These are phyloP conservation scores for Paramyrothecium roridum DNA, from an alignment of 2,329 filamentous ascomycete genomes.

Conservation along the genomic window DNA sequence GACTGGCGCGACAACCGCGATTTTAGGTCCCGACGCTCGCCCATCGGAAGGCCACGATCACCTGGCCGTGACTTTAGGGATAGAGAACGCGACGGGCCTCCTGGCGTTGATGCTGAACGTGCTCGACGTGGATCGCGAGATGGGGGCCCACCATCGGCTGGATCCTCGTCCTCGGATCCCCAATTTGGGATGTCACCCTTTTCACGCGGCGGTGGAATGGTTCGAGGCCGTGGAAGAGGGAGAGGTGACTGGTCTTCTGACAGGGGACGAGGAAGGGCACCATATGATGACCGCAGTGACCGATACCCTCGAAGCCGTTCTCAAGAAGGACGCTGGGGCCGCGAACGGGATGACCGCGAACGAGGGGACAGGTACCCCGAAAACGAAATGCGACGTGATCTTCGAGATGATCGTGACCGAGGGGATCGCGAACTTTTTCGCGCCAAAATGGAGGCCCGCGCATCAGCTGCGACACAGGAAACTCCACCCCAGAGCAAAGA, in stretches of 20 bases:
- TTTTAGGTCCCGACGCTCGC: constrained; percentile 51
- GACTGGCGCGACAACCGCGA: constrained; percentile 39
- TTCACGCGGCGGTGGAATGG: constrained; percentile 54
- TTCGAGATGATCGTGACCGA: constrained; percentile 45
- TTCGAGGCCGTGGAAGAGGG: constrained; percentile 50
- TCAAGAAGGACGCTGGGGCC: constrained; percentile 58
- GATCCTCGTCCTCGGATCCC: constrained; percentile 67
- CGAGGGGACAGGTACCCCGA: constrained; percentile 39
- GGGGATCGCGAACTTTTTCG: constrained; percentile 44
- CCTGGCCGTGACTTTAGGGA: constrained; percentile 67
- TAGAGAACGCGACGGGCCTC: constrained; percentile 51
- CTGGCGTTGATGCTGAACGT: constrained; percentile 64
- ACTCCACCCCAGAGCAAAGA: constrained; percentile 43
- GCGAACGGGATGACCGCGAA: constrained; percentile 56
- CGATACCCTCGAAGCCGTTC: constrained; percentile 65
- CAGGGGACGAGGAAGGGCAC: constrained; percentile 53
- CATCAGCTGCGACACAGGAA: constrained; percentile 42
- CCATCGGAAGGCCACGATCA: constrained; percentile 57
- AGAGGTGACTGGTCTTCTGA: constrained; percentile 37
- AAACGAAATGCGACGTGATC: constrained; percentile 37
- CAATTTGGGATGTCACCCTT: constrained; percentile 51
- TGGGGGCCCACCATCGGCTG: constrained; percentile 64
- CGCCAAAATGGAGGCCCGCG: constrained; percentile 46
- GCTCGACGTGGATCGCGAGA: constrained; percentile 69
- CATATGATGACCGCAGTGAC: constrained; percentile 58